Evolutionary conservation across 2,329 filamentous ascomycete species (phyloP).

Genomic region (Neofusicoccum kwambonambiense): DNA sequence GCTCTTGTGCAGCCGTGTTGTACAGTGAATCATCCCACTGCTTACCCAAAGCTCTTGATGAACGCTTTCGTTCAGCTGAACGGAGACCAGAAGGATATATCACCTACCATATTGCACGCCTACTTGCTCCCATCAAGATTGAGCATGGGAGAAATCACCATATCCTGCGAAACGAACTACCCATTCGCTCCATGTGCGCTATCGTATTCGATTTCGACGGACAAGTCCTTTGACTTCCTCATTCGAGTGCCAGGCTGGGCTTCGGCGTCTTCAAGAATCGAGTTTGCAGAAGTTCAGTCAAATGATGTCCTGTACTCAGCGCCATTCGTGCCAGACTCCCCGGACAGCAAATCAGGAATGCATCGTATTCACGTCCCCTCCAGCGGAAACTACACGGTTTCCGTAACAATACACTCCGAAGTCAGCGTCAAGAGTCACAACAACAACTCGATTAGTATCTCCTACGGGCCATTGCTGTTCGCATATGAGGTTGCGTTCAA

Average conservation of each 20-base stretch:
- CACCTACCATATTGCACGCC: background rate
- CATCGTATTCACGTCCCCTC: background rate
- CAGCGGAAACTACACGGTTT: background rate
- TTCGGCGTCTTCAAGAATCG: background rate
- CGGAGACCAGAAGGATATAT: background rate
- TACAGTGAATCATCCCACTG: background rate
- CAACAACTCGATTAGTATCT: background rate
- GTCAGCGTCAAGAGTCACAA: background rate
- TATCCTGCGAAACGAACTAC: background rate
- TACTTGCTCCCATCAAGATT: background rate
- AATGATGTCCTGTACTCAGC: background rate
- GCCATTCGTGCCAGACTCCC: background rate
- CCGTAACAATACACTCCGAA: background rate
- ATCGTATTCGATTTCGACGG: background rate
- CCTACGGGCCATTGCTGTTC: background rate
- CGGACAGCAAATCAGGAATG: background rate
- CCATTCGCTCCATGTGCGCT: background rate
- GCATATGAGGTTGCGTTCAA: background rate
- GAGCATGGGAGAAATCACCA: background rate
- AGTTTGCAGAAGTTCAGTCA: background rate
- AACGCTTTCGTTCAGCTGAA: background rate
- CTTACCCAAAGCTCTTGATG: background rate
- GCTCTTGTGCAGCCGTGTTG: background rate
- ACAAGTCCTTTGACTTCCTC: background rate
- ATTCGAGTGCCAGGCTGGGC: background rate